Evolutionary conservation across 78 protist species (phyloP).

Genomic region (Mantamonas sphyraenae): DNA sequence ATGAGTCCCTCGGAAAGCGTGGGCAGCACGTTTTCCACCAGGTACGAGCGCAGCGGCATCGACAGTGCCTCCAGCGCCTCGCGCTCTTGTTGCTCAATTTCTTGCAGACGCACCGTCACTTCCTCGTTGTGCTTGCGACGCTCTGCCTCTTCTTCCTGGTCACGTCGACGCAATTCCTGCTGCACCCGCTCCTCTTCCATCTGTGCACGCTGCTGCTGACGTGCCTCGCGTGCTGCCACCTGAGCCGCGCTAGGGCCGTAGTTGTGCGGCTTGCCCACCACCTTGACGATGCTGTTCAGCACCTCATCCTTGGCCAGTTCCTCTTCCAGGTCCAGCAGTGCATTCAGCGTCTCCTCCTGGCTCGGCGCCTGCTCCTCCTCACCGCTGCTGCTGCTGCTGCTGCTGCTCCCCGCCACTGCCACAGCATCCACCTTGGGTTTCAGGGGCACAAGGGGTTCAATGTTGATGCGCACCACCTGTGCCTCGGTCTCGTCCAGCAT

Average conservation of each 20-base stretch:
- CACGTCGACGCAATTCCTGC: background rate
- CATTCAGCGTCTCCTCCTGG: background rate
- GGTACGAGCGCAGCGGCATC: slow-evolving; percentile 32
- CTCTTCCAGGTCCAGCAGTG: no score
- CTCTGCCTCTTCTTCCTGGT: background rate
- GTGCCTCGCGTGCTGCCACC: no score
- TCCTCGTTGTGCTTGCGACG: background rate
- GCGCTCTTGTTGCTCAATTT: slow-evolving; percentile 22
- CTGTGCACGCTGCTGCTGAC: no score
- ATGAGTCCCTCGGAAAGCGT: slow-evolving; percentile 49
- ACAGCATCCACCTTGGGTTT: no score
- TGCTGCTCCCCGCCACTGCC: no score
- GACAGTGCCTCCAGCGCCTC: slow-evolving; percentile 31
- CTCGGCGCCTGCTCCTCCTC: background rate
- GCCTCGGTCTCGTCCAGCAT: no score
- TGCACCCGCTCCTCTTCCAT: background rate
- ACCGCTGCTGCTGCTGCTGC: no score
- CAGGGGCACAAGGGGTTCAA: no score
- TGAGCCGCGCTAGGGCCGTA: slow-evolving; percentile 33
- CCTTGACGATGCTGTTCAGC: no score
- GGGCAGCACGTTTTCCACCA: slow-evolving; percentile 57
- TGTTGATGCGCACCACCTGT: background rate
- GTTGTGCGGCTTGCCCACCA: slow-evolving; percentile 42
- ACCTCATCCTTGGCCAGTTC: no score
- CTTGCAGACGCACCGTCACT: background rate